These are phyloP conservation scores for Blastomyces gilchristii DNA, from an alignment of 2,329 filamentous ascomycete genomes.

Conservation along the genomic window DNA sequence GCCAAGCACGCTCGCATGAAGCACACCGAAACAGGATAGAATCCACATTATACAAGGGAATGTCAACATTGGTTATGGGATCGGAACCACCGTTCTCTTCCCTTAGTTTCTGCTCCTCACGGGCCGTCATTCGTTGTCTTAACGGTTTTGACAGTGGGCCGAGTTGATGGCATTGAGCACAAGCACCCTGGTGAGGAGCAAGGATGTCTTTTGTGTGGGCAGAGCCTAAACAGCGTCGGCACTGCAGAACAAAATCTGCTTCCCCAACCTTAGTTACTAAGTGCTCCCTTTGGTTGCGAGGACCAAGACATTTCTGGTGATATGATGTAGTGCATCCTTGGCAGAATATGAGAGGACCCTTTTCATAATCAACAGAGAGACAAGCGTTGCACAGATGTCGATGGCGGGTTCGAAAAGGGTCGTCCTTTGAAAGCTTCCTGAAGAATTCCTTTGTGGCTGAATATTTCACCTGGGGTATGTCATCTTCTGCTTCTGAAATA, in stretches of 20 bases:
- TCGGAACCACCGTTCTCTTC: constrained; percentile 70
- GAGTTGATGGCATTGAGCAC: constrained; percentile 56
- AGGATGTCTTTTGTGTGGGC: constrained; percentile 57
- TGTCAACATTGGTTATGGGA: constrained; percentile 55
- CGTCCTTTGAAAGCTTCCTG: constrained; percentile 48
- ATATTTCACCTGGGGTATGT: constrained; percentile 13
- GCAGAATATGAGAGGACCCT: constrained; percentile 68
- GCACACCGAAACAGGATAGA: constrained; percentile 77
- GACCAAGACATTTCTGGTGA: constrained; percentile 73
- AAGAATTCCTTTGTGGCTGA: constrained; percentile 64
- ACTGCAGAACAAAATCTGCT: constrained; percentile 77
- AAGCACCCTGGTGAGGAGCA: constrained; percentile 61
- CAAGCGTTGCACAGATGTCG: constrained; percentile 64
- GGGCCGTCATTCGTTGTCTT: constrained; percentile 58
- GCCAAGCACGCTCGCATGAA: constrained; percentile 66
- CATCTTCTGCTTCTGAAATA: constrained; percentile 21
- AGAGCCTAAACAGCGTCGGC: constrained; percentile 67
- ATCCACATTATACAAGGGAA: constrained; percentile 61
- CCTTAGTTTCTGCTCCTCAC: constrained; percentile 74
- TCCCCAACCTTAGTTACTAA: constrained; percentile 73
- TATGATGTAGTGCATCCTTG: constrained; percentile 82
- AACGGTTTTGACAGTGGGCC: constrained; percentile 67
- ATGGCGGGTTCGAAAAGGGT: constrained; percentile 62
- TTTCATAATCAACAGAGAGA: constrained; percentile 44
- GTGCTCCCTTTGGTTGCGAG: constrained; percentile 66